A percentile compares a stretch with the other conserved stretches of the same genome.
Evolutionary conservation across 371 early-diverging fungal genomes (phyloP).

Genomic region (Coemansia sp.): DNA sequence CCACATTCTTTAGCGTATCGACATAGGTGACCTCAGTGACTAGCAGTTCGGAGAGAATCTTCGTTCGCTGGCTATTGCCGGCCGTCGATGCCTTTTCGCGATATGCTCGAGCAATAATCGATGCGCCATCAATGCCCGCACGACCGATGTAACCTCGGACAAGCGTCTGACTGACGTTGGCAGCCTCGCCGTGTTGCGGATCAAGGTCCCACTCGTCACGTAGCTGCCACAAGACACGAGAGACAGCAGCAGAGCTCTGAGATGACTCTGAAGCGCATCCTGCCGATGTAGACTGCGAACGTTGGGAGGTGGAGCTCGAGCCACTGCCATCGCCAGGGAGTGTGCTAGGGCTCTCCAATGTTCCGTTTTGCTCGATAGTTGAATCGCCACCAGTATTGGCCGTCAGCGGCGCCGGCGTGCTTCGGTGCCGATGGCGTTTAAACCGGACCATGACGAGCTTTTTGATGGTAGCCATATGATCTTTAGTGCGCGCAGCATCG

Average conservation of each 20-base stretch:
- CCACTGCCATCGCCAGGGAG: constrained; percentile 8
- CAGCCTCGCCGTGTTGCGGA: constrained; percentile 53
- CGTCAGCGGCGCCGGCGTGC: not conserved
- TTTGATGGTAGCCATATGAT: constrained; percentile 22
- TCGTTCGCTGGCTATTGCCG: constrained; percentile 33
- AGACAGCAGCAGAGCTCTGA: constrained; percentile 29
- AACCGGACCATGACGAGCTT: constrained; percentile 19
- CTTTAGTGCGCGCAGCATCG: constrained; percentile 13
- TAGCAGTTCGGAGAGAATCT: constrained; percentile 60
- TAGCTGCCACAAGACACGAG: constrained; percentile 57
- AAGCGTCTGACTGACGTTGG: constrained; percentile 40
- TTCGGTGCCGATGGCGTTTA: constrained; percentile 11
- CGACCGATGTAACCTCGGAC: constrained; percentile 6
- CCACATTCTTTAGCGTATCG: constrained; percentile 60
- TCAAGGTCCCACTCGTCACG: constrained; percentile 67
- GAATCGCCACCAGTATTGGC: not conserved
- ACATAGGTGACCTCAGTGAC: constrained; percentile 80
- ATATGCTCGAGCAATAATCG: constrained; percentile 16
- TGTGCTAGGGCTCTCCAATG: not conserved
- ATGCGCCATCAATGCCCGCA: not conserved
- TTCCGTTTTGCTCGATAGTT: not conserved
- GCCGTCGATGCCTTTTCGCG: constrained; percentile 20
- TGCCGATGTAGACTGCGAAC: constrained; percentile 43
- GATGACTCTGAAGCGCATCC: constrained; percentile 12
- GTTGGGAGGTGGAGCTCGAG: constrained; percentile 17